Conservation (phyloP, 139 green algal genomes). For the Chlamydomonas urium region DNA sequence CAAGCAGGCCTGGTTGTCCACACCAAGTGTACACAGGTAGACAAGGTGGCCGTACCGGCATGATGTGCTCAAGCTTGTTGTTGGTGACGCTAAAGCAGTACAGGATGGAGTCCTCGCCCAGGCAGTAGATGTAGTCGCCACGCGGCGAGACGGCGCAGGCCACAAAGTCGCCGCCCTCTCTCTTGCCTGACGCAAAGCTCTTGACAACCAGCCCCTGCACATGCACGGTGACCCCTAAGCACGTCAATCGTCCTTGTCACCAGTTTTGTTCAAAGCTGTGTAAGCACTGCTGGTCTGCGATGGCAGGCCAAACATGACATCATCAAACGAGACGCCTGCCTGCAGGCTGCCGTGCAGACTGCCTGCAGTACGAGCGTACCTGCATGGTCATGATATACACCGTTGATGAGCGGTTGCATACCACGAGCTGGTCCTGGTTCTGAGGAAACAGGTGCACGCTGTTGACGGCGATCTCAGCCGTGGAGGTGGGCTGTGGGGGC, state of each 20-base stretch:
- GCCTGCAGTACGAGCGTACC: too few relatives aligned
- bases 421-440: slow-evolving; percentile 84
- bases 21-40: not conserved
- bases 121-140: slow-evolving; percentile 85
- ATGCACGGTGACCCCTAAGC: too few relatives aligned
- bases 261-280: too few relatives aligned
- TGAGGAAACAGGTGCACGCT: slow-evolving; percentile 68
- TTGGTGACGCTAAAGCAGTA: slow-evolving; percentile 67
- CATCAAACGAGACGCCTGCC: too few relatives aligned
- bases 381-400: slow-evolving; percentile 86
- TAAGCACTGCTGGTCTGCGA: too few relatives aligned
- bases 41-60: slow-evolving; percentile 48
- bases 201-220: slow-evolving; percentile 54
- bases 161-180: slow-evolving; percentile 79
- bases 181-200: slow-evolving; percentile 70
- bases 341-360: too few relatives aligned
- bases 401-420: slow-evolving; percentile 72
- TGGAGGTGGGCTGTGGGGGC: slow-evolving; percentile 26
- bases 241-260: too few relatives aligned
- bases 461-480: slow-evolving; percentile 64
- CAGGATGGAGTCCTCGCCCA: slow-evolving; percentile 80
- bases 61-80: slow-evolving; percentile 83
- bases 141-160: slow-evolving; percentile 64
- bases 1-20: not conserved
- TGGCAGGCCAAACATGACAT: too few relatives aligned